phyloP scores from a whole-genome alignment of 257 asterid genomes.

The Cordia subcordata region DNA sequence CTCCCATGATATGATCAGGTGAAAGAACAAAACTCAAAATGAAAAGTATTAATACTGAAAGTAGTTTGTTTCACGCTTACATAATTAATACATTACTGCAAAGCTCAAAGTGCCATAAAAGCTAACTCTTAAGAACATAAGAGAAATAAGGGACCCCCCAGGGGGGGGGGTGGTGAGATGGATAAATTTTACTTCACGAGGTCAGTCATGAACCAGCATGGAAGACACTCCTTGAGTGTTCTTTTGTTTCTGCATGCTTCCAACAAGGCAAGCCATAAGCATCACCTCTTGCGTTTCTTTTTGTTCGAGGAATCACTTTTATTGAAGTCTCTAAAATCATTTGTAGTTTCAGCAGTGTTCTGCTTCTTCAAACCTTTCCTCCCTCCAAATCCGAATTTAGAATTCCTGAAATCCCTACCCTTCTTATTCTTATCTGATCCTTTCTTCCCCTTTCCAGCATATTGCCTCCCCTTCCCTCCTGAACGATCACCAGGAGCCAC shows the following conservation, averaged over 20 bases:
- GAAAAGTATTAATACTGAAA: not conserved
- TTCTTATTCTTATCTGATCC: conserved; percentile 46
- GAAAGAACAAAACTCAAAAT: not conserved
- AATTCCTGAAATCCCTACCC: conserved; percentile 45
- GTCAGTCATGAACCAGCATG: too few species aligned
- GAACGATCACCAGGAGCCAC: conserved; percentile 83
- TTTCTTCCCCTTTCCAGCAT: conserved; percentile 41
- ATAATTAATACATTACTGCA: not conserved
- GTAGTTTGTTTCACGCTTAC: not conserved
- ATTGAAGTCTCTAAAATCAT: conserved; percentile 44
- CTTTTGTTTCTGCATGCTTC: not conserved
- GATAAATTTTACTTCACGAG: too few species aligned
- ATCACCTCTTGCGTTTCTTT: conserved; percentile 44
- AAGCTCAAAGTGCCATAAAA: too few species aligned
- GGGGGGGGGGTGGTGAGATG: too few species aligned
- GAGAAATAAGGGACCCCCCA: too few species aligned
- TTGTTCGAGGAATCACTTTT: conserved; percentile 31
- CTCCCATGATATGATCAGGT: too few species aligned
- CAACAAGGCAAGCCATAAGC: not conserved
- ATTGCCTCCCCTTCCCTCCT: conserved; percentile 56
- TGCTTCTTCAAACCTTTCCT: conserved; percentile 88
- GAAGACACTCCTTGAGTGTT: too few species aligned
- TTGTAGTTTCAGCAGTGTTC: conserved; percentile 75
- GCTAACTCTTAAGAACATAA: too few species aligned
- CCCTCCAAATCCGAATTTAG: conserved; percentile 89